Base-by-base conservation (phyloP, 1,284 basidiomycete species). In the Exobasidium cylindrosporum region DNA sequence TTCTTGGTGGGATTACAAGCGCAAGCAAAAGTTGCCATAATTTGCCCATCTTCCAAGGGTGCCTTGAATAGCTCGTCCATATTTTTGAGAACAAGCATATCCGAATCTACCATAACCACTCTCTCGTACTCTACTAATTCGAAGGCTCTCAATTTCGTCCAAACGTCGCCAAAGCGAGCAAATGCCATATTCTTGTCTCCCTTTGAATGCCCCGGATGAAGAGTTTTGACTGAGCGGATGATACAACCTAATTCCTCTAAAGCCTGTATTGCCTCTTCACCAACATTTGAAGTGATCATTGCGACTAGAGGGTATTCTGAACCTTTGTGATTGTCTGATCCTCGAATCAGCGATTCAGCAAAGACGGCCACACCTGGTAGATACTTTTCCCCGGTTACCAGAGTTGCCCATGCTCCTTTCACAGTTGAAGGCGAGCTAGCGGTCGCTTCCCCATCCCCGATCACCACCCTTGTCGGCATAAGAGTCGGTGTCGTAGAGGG, bases 1-100 rank as follows among this genome's bases (percentile, higher is more conserved):
- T 94, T 81, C 75, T 87, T 87, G 57, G 87, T 86, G 7, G 94
- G 94, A 78, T 97, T 97, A 83, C 94, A 97, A 1, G 92, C 88
- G 77, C 94, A 97, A 6, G 87, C 93, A 68, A 94, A 93, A 0
- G 83, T 85, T 0, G 91, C 92, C 1, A 90, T 92, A 62, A 97
- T 93, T 43, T 73, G 71, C 4, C 85, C 85, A 1, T 92, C 81
- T 10, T 86, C 84, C 14, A 67, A 64, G 55, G 14, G 56, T 55
- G 32, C 55, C 24, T 87, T 84, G 83, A 97, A 87, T 55, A 97
- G 83, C 66, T 95, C 92, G 81, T 97, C 95, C 89, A 97, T 95
- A 66, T 90, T 91, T 52, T 83, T 84, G 77, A 85, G 82, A 24
- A 96, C 84, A 61, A 96, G 84, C 91, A 97, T 97, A 81, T 97